Evolutionary conservation across 2,329 filamentous ascomycete species (phyloP), one percentile per base, ranked within the genome.

Genomic region (Aspergillus sp.): DNA sequence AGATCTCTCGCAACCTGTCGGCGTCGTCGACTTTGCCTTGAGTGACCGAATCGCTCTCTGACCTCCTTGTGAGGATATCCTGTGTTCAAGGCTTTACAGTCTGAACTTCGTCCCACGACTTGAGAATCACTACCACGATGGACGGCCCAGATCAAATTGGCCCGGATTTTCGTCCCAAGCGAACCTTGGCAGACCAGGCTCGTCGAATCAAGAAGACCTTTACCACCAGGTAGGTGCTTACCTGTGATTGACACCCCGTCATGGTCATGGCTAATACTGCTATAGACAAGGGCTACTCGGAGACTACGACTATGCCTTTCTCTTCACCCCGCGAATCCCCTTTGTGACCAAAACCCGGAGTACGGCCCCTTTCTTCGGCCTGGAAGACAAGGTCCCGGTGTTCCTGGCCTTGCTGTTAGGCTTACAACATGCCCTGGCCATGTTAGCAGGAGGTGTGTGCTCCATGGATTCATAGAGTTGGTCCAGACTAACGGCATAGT

Each of bases 231-330:
- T 74, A 66, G 35, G 35, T 8, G 32, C 63, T 55, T 7, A 4
- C 16, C 22, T 3, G 9, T 22, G 30, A 36, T 42, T 13, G 8
- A 3, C 5, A 17, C 20, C 38, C 26, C 8, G 20, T 20, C 4
- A 17, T n/a, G n/a, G 10, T 8, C 16, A 6, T 19, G 17, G 13
- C 43, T 45, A 30, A 53, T 41, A 6, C 3, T 9, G 22, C 10
- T 33, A 36, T 43, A 85, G 77, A 55, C 81, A 91, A 1, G 92
- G 92, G 11, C 79, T 96, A 22, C 72, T 96, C 51, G 92, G 92
- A 57, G 80, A 85, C 62, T 96, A 96, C 72, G 88, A 96, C 79
- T 96, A 96, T 80, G 88, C 71, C 33, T 94, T 91, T 65, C 84
- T 96, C 38, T 95, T 96, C 78, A 84, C 77, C 19, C 89, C 81